Base-by-base conservation (phyloP, 108 stramenopile genomes). In the Thalassiosira profunda region DNA sequence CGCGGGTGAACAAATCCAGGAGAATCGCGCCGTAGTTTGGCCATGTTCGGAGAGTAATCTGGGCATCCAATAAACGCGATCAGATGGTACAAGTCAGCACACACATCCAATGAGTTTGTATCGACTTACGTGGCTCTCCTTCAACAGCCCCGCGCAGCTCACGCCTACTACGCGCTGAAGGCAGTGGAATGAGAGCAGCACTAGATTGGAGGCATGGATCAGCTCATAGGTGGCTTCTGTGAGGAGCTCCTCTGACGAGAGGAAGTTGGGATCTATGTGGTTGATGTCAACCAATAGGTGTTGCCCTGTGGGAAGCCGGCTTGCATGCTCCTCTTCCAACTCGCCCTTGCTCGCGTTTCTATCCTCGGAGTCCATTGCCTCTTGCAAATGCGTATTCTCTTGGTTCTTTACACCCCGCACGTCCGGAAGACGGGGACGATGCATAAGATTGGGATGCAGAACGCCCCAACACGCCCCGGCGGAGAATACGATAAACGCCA, bases 281-380 rank as follows among this genome's bases (percentile, higher is more conserved):
- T 87, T 83, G 38, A 95, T 86, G 55, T 95, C 93, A 38, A 95
- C 70, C 43, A 89, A 45, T 26, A 90, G 53, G 64, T 94, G 93
- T 60, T 91, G 88, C 41, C 92, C 92, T 20, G 84, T 79, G 10
- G 87, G 92, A n/a, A n/a, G n/a, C n/a, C n/a, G n/a, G n/a, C n/a
- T n/a, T n/a, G n/a, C n/a, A n/a, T n/a, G n/a, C n/a, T n/a, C n/a
- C n/a, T n/a, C n/a, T n/a, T n/a, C n/a, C n/a, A n/a, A n/a, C n/a
- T n/a, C n/a, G n/a, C n/a, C n/a, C n/a, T n/a, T n/a, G n/a, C n/a
- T n/a, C n/a, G n/a, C n/a, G n/a, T n/a, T n/a, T n/a, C n/a, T n/a
- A n/a, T n/a, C n/a, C n/a, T n/a, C n/a, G n/a, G n/a, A n/a, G n/a
- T n/a, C n/a, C n/a, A n/a, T n/a, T n/a, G n/a, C n/a, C n/a, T n/a